These are phyloP conservation scores for Xylaria sp. DNA, from an alignment of 2,329 filamentous ascomycete genomes.

Conservation along the genomic window DNA sequence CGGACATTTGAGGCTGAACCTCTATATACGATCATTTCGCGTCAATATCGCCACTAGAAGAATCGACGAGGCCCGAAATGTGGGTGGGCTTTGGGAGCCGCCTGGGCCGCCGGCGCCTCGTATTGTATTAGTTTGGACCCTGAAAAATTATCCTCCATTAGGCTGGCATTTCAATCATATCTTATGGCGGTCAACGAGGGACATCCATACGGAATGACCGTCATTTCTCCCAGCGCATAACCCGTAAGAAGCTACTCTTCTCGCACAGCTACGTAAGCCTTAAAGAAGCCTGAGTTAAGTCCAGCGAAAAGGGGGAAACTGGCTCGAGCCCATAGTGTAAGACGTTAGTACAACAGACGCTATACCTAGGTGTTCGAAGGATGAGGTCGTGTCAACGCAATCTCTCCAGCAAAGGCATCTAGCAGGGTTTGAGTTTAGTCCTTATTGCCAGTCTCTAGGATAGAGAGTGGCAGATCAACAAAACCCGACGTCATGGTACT, in stretches of 20 bases:
- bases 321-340: not conserved
- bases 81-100: slow-evolving; percentile 14
- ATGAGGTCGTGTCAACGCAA: not conserved
- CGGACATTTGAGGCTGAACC: not conserved
- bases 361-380: not conserved
- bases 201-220: slow-evolving; percentile 3
- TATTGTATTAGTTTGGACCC: not conserved
- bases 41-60: slow-evolving; percentile 10
- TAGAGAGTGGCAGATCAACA: slow-evolving; percentile 11
- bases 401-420: not conserved
- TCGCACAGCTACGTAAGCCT: not conserved
- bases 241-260: slow-evolving; percentile 3
- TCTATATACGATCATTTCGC: slow-evolving; percentile 1
- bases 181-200: slow-evolving; percentile 19
- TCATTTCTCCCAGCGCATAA: not conserved
- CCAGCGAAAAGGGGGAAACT: not conserved
- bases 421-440: not conserved
- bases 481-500: slow-evolving; percentile 7
- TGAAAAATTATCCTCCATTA: not conserved
- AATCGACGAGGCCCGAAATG: not conserved
- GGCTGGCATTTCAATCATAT: not conserved
- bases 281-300: not conserved
- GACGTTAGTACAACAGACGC: not conserved
- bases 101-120: not conserved
- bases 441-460: not conserved